phyloP scores from a whole-genome alignment of 2,329 filamentous ascomycete species.

The Monosporascus ibericus region DNA sequence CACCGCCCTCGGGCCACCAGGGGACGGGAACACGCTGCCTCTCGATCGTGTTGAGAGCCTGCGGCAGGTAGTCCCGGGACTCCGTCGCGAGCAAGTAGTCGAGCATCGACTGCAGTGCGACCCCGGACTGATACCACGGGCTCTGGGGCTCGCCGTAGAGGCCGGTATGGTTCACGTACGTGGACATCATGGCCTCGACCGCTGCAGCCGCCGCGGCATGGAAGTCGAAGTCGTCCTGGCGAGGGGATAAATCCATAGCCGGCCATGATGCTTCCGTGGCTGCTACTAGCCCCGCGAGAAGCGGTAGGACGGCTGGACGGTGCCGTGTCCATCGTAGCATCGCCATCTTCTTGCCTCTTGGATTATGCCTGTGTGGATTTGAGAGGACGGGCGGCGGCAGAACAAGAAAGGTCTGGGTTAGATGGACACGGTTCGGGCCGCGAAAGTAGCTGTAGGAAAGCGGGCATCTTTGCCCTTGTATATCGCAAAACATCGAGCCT shows the following conservation, averaged over 20 bases:
- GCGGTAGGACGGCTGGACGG: neutral
- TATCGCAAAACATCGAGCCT: no score
- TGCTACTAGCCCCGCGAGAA: neutral
- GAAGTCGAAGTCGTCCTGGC: neutral
- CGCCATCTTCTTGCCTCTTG: neutral
- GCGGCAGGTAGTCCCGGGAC: constrained; percentile 22
- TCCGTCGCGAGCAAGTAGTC: constrained; percentile 30
- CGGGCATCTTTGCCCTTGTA: neutral
- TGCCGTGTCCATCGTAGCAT: neutral
- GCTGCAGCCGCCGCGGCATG: constrained; percentile 7
- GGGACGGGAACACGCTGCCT: constrained; percentile 26
- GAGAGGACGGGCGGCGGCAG: neutral
- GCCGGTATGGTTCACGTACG: constrained; percentile 27
- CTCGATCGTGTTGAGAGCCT: constrained; percentile 25
- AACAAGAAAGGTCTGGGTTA: neutral
- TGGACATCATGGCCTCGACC: constrained; percentile 29
- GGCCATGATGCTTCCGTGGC: neutral
- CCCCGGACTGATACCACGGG: constrained; percentile 34
- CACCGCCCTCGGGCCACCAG: constrained; percentile 31
- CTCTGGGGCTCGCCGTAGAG: constrained; percentile 25
- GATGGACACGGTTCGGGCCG: neutral
- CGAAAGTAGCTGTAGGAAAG: neutral
- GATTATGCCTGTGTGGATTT: neutral
- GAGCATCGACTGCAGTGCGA: constrained; percentile 28
- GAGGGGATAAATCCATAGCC: neutral